Evolutionary conservation across 2,329 filamentous ascomycete genomes (phyloP).

Genomic region (Fonsecaea pedrosoi): DNA sequence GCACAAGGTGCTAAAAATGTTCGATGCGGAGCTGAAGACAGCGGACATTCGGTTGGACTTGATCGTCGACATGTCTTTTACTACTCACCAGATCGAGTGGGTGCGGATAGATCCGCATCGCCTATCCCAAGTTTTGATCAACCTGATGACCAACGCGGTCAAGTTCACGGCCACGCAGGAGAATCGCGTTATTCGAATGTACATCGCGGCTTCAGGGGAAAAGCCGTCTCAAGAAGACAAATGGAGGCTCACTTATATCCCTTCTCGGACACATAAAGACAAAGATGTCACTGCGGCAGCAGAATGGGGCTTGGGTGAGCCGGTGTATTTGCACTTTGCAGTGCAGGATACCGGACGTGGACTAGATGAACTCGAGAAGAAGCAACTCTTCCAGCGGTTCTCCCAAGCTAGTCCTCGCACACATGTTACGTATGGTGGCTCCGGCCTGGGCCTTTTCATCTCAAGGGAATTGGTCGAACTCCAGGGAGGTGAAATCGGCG

Average conservation of each 20-base stretch:
- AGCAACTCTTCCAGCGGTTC: slow-evolving; percentile 77
- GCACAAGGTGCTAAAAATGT: slow-evolving; percentile 75
- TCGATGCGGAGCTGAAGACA: slow-evolving; percentile 74
- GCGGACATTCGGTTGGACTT: slow-evolving; percentile 72
- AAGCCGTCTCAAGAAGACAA: slow-evolving; percentile 53
- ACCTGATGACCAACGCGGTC: slow-evolving; percentile 79
- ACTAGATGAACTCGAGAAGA: slow-evolving; percentile 73
- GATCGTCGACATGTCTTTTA: slow-evolving; percentile 67
- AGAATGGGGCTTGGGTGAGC: slow-evolving; percentile 64
- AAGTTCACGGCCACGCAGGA: slow-evolving; percentile 73
- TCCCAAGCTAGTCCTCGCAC: slow-evolving; percentile 77
- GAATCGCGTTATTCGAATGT: slow-evolving; percentile 56
- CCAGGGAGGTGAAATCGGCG: slow-evolving; percentile 79
- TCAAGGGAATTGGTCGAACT: slow-evolving; percentile 79
- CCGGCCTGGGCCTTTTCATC: slow-evolving; percentile 79
- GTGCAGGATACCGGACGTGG: slow-evolving; percentile 80
- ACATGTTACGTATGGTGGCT: slow-evolving; percentile 79
- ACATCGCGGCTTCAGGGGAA: slow-evolving; percentile 57
- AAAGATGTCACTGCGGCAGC: slow-evolving; percentile 48
- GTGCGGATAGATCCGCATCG: slow-evolving; percentile 74
- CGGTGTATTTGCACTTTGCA: slow-evolving; percentile 72
- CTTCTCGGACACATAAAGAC: slow-evolving; percentile 41
- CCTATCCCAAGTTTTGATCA: slow-evolving; percentile 79
- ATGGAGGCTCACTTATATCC: slow-evolving; percentile 47
- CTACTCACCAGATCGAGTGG: slow-evolving; percentile 65